Conservation (phyloP, 805 yeast species). For the Starmera amethionina region DNA sequence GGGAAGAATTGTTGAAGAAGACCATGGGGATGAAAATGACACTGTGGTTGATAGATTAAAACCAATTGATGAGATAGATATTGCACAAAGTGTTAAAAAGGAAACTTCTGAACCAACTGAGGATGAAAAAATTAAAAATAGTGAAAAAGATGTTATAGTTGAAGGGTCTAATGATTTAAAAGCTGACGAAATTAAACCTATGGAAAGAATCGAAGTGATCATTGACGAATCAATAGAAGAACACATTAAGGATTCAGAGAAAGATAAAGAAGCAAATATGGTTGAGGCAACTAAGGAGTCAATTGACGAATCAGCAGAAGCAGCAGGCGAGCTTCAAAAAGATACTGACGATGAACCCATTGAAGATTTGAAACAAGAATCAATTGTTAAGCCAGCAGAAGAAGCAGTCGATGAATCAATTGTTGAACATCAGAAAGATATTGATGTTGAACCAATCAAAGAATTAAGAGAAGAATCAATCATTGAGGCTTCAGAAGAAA, state of each 20-base stretch:
- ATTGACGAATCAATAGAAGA: slow-evolving; percentile 1
- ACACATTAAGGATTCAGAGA: slow-evolving; percentile 2
- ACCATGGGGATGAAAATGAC: slow-evolving; percentile 1
- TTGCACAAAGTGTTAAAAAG: slow-evolving; percentile 1
- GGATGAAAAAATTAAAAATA: slow-evolving; percentile 2
- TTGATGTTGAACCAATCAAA: slow-evolving; percentile 17
- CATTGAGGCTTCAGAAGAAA: slow-evolving; percentile 8
- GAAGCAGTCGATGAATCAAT: slow-evolving; percentile 11
- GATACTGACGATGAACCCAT: background rate
- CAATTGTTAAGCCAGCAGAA: slow-evolving; percentile 7
- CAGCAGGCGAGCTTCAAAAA: background rate
- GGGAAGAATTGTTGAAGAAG: slow-evolving; percentile 3
- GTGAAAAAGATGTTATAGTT: background rate
- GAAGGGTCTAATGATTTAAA: background rate
- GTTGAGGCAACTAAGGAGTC: slow-evolving; percentile 3
- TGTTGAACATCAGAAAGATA: background rate
- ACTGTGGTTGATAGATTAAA: slow-evolving; percentile 5
- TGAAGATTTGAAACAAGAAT: background rate
- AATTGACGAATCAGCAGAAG: background rate
- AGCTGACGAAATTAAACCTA: slow-evolving; percentile 1
- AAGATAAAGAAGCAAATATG: slow-evolving; percentile 3
- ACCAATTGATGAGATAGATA: background rate
- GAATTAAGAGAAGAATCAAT: slow-evolving; percentile 17
- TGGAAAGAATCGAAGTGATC: background rate
- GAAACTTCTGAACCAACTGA: slow-evolving; percentile 4